phyloP scores from a whole-genome alignment of 2,329 filamentous ascomycete species.

The Sporothrix phasma region DNA sequence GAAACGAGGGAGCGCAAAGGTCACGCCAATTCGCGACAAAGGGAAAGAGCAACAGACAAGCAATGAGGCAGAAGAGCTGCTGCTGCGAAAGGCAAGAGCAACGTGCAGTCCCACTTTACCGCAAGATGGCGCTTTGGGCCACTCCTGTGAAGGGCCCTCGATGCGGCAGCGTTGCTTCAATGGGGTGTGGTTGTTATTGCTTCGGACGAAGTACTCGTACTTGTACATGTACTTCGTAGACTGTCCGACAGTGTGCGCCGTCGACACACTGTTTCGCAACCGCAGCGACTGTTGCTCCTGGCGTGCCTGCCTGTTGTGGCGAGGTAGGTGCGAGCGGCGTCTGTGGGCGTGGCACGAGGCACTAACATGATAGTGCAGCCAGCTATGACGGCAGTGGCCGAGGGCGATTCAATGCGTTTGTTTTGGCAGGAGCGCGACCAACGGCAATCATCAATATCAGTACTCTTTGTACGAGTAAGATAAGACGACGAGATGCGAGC shows the following conservation, averaged over 20 bases:
- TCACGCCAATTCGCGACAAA: not conserved
- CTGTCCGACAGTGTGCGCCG: not conserved
- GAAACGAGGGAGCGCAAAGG: not conserved
- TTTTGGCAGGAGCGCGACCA: not conserved
- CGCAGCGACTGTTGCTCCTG: no score
- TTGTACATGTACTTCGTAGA: no score
- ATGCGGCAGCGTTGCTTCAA: not conserved
- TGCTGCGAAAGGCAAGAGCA: slow-evolving; percentile 5
- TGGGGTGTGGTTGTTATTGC: no score
- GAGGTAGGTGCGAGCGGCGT: not conserved
- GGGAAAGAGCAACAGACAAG: not conserved
- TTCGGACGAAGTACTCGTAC: no score
- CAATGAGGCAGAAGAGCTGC: no score
- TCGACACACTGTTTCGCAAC: not conserved
- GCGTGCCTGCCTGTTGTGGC: slow-evolving; percentile 1
- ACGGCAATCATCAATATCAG: not conserved
- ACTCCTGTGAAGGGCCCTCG: not conserved
- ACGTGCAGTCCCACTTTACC: slow-evolving; percentile 1
- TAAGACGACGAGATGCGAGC: not conserved
- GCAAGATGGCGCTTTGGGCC: not conserved
- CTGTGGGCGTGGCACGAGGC: slow-evolving; percentile 1
- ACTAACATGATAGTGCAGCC: not conserved
- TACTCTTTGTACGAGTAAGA: no score
- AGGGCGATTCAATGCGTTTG: not conserved
- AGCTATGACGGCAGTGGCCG: slow-evolving; percentile 1